Conservation (phyloP, 2,329 filamentous ascomycete genomes). For the Fonsecaea nubica region DNA sequence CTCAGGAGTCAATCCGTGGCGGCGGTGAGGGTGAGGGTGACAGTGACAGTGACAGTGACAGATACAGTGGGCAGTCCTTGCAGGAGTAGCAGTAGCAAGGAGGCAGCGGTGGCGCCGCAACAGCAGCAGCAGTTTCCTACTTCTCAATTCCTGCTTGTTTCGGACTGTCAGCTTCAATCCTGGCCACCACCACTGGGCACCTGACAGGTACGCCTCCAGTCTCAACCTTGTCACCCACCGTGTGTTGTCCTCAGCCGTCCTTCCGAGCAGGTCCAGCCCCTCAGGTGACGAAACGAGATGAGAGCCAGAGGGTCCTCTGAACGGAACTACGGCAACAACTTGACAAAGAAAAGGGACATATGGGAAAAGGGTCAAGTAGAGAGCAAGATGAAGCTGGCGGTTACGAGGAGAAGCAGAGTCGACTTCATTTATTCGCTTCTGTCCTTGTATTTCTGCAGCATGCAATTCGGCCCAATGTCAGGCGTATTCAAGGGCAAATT, state of each 20-base stretch:
- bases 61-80: not conserved
- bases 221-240: constrained; percentile 1
- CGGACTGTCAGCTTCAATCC: constrained; percentile 2
- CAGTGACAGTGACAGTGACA: not conserved
- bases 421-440: not conserved
- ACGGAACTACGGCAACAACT: not conserved
- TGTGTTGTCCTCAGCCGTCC: not conserved
- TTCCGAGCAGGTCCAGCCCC: constrained; percentile 2
- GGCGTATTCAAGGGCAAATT: not conserved
- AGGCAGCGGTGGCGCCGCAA: not conserved
- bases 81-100: too few relatives aligned
- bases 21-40: not conserved
- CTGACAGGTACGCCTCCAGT: not conserved
- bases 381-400: not conserved
- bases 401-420: not conserved
- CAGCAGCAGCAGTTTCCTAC: not conserved
- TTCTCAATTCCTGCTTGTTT: not conserved
- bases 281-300: not conserved
- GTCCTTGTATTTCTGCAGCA: not conserved
- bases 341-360: not conserved
- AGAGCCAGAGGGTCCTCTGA: not conserved
- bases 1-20: too few relatives aligned
- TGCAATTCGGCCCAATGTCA: not conserved
- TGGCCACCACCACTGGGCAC: not conserved
- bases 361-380: not conserved